Evolutionary conservation across 2,329 filamentous ascomycete species (phyloP).

Genomic region (Didymella lethalis): DNA sequence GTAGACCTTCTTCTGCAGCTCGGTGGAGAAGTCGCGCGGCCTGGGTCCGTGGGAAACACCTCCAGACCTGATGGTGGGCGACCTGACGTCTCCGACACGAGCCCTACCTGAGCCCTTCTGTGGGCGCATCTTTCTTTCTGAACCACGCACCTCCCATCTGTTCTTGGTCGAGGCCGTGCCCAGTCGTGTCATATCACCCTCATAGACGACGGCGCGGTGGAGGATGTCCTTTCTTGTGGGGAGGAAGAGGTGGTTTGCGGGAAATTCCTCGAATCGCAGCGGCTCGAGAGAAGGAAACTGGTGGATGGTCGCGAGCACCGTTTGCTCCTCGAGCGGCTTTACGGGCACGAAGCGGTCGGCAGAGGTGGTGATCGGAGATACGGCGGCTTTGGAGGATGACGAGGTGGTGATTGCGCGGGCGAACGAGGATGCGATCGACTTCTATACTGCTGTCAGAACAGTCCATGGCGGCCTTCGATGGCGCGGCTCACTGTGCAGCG

Average conservation of each 20-base stretch:
- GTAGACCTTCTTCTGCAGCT: constrained; percentile 87
- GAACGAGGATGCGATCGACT: constrained; percentile 35
- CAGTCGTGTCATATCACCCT: constrained; percentile 81
- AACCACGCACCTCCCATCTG: constrained; percentile 82
- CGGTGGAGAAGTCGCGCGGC: constrained; percentile 87
- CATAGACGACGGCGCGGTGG: constrained; percentile 89
- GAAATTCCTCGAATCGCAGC: constrained; percentile 76
- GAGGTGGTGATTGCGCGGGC: constrained; percentile 52
- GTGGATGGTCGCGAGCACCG: constrained; percentile 86
- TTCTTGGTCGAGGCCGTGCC: constrained; percentile 71
- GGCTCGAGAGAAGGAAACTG: constrained; percentile 90
- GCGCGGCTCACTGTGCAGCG: constrained; percentile 57
- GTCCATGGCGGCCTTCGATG: constrained; percentile 49
- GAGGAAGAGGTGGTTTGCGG: constrained; percentile 81
- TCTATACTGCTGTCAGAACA: constrained; percentile 36
- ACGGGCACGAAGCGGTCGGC: constrained; percentile 48
- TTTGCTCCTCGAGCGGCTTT: constrained; percentile 48
- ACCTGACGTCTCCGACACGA: constrained; percentile 81
- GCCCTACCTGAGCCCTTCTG: constrained; percentile 89
- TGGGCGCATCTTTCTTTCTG: constrained; percentile 78
- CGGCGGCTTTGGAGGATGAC: constrained; percentile 60
- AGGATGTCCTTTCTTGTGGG: constrained; percentile 91
- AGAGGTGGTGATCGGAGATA: constrained; percentile 54
- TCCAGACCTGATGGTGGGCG: constrained; percentile 82
- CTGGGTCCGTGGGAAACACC: constrained; percentile 91